Percentiles rank a stretch among this genome's conserved stretches.
phyloP scores from a whole-genome alignment of 345 rosid species.

The Anacardium occidentale region DNA sequence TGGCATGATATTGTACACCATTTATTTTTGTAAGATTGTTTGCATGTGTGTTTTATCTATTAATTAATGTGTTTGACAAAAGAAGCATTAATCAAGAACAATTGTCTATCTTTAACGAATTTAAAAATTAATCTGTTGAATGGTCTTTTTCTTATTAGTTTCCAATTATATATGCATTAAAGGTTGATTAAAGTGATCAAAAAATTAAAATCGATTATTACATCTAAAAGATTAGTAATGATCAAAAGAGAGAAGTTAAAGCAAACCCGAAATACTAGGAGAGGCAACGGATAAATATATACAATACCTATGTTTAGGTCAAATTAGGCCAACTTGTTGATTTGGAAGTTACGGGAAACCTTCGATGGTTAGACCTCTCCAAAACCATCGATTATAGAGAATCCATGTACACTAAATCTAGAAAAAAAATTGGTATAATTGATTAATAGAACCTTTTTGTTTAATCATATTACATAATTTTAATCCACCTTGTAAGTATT shows the following conservation, averaged over 20 bases:
- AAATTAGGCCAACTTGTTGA: not conserved
- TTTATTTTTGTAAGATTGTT: slow-evolving; percentile 21
- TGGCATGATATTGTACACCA: slow-evolving; percentile 28
- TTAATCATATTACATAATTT: too few species aligned
- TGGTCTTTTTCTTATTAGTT: not conserved
- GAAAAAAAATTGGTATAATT: too few species aligned
- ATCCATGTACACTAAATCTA: too few species aligned
- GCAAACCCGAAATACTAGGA: not conserved
- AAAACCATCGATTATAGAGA: too few species aligned
- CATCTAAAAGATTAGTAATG: not conserved
- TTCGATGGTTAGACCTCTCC: too few species aligned
- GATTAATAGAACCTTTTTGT: too few species aligned
- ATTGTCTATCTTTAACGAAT: slow-evolving; percentile 3
- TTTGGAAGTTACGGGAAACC: not conserved
- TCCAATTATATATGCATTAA: not conserved
- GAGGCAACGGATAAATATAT: too few species aligned
- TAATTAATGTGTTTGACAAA: slow-evolving; percentile 14
- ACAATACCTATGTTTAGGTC: too few species aligned
- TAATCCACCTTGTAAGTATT: too few species aligned
- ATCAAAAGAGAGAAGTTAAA: slow-evolving; percentile 6
- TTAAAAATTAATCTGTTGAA: not conserved
- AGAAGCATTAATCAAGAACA: slow-evolving; percentile 14
- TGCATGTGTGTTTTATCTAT: slow-evolving; percentile 17
- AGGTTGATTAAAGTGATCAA: not conserved
- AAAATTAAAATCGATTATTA: not conserved